These are phyloP conservation scores for Xylaria telfairii DNA, from an alignment of 495 filamentous ascomycete genomes.

Conservation along the genomic window DNA sequence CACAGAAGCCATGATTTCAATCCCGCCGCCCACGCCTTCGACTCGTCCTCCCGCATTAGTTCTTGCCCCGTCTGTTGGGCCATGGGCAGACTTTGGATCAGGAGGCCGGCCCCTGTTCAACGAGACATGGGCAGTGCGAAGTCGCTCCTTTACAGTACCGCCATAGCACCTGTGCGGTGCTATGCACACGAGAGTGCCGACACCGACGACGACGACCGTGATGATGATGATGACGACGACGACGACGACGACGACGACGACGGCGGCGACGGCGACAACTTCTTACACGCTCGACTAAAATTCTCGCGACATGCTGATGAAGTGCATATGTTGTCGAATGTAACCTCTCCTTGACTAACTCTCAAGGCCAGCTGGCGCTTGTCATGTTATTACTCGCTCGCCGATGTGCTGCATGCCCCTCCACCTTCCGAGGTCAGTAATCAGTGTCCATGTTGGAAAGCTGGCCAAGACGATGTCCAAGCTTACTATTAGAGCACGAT, in stretches of 20 bases:
- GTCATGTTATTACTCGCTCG: conserved; percentile 22
- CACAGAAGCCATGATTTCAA: neutral
- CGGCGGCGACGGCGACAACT: neutral
- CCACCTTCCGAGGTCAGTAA: conserved; percentile 23
- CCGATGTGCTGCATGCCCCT: conserved; percentile 23
- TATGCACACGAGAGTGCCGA: conserved; percentile 7
- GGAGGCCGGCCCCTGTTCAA: neutral
- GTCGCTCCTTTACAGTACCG: neutral
- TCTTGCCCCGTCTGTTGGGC: neutral
- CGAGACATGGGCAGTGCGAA: neutral
- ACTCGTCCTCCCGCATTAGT: neutral
- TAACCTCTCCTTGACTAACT: neutral
- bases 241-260: neutral
- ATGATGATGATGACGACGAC: too few species aligned
- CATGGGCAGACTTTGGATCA: conserved; percentile 1
- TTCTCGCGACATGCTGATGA: neutral
- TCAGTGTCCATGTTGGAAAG: conserved; percentile 2
- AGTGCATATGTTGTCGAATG: neutral
- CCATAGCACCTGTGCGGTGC: neutral
- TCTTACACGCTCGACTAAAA: conserved; percentile 2
- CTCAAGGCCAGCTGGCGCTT: neutral
- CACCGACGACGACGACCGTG: too few species aligned
- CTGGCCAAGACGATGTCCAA: conserved; percentile 9
- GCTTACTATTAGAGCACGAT: conserved; percentile 17
- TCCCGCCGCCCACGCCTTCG: conserved; percentile 1